Evolutionary conservation across 1,284 basidiomycete genomes (phyloP).

Genomic region (Cerioporus squamosus): DNA sequence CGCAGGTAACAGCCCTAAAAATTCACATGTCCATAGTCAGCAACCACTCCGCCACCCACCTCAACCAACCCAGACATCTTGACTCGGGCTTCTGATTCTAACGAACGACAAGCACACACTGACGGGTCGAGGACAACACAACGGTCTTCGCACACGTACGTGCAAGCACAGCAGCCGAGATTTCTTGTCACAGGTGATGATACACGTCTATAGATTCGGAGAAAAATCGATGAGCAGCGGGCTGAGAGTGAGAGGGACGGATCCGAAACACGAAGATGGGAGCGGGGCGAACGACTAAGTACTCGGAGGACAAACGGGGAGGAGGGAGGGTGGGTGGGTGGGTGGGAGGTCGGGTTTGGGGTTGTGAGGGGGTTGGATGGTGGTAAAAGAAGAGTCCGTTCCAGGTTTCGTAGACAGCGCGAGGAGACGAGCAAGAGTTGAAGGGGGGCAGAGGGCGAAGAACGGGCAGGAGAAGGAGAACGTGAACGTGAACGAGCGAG

Average conservation of each 20-base stretch:
- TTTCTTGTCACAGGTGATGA: constrained; percentile 20
- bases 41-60: no score
- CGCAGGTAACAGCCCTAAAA: no score
- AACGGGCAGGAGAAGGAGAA: neutral
- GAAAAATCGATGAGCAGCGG: neutral
- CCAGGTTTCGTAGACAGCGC: no score
- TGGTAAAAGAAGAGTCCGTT: no score
- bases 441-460: no score
- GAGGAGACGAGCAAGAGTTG: neutral
- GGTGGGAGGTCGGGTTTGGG: neutral
- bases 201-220: constrained; percentile 25
- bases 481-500: neutral
- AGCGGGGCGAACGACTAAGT: neutral
- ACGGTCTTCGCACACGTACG: constrained; percentile 1
- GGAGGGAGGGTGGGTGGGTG: neutral
- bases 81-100: no score
- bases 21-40: no score
- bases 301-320: neutral
- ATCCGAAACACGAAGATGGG: neutral
- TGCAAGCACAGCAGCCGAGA: neutral
- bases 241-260: neutral
- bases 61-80: no score
- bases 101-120: no score
- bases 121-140: neutral
- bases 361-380: no score